Evolutionary conservation across 164 flowering plant genomes (phyloP), one percentile per base, ranked within the genome.

Genomic region (Pachysandra terminalis): DNA sequence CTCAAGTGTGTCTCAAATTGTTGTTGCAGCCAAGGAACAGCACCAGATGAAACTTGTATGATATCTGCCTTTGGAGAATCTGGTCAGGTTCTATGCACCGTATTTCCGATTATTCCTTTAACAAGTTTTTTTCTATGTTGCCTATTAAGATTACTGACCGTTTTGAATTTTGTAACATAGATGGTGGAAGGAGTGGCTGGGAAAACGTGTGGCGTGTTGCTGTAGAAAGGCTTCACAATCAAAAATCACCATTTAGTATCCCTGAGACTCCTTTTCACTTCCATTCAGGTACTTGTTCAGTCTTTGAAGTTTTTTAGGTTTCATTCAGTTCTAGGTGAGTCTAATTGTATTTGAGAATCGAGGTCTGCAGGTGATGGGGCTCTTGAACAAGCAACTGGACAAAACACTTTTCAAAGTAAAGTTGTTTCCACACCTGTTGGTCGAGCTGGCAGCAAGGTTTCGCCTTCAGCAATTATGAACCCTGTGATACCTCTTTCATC

Each of bases 41-140:
- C 84, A 68, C 99, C 99, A 45, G 97, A 93, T 64, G 99, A 96
- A 72, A 85, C 92, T 27, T 84, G 87, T 67, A 93, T 96, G 98
- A 60, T 81, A 28, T 84, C 99, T 16, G 98, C 99, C 64, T 96
- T 93, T 84, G 99, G 96, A 54, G 89, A 83, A 73, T 67, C 83
- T 69, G 96, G 97, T 86, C 32, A 76, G 78, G 69, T 48, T 70
- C 22, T 64, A 65, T 67, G 28, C 32, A 15, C 14, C n/a, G 24
- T 37, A 60, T 56, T 19, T 32, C 7, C 37, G 7, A 7, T 32
- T 51, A 23, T 64, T 45, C 3, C n/a, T 12, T 45, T 28, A 9
- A 32, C 37, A 32, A 7, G 7, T 32, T 58, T 68, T 56, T 7
- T n/a, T n/a, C n/a, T 63, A 27, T 26, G 19, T 16, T 56, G 21